Evolutionary conservation across 2,329 filamentous ascomycete species (phyloP), one percentile per base, ranked within the genome.

Genomic region (Trichoderma atroviride): DNA sequence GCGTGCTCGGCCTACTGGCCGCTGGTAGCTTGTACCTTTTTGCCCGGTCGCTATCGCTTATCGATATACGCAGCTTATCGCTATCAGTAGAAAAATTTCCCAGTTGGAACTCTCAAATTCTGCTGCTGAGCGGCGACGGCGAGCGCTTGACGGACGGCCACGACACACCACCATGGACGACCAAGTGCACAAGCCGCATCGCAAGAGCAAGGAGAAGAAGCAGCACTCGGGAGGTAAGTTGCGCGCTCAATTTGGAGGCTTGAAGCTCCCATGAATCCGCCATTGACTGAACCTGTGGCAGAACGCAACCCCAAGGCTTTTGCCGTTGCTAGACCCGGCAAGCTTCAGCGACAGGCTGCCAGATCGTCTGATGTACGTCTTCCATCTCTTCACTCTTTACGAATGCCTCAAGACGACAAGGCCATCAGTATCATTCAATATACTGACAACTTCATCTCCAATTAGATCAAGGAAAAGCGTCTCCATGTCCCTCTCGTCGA

Each of bases 401-500:
- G 14, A 27, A 14, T 19, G 14, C n/a, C 27, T 59, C n/a, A 14
- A 6, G n/a, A 2, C 16, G 10, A 3, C n/a, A 19, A 47, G 16
- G 6, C n/a, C 19, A n/a, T 19, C 19, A 13, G 1, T 50, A 11
- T 5, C 2, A 24, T 9, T 40, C 16, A 11, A 43, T 5, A 29
- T 6, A 50, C 76, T 81, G 66, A 80, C 64, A 58, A 9, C 27
- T 66, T 22, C n/a, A 7, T 31, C 65, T 22, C 24, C 19, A 10
- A 31, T n/a, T 10, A 94, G 91, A 90, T 97, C 81, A 96, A 93
- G 86, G 96, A 99, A 82, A 97, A 96, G 82, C 89, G 95, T 70
- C 86, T 98, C 50, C 96, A 99, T 85, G 96, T 99, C 22, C 96
- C 96, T 56, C 91, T 97, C 79, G 92, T 98, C 82, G 96, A 99